These are phyloP conservation scores for Pythium rhizo-oryzae DNA, from an alignment of 352 stramenopile species.

Conservation along the genomic window DNA sequence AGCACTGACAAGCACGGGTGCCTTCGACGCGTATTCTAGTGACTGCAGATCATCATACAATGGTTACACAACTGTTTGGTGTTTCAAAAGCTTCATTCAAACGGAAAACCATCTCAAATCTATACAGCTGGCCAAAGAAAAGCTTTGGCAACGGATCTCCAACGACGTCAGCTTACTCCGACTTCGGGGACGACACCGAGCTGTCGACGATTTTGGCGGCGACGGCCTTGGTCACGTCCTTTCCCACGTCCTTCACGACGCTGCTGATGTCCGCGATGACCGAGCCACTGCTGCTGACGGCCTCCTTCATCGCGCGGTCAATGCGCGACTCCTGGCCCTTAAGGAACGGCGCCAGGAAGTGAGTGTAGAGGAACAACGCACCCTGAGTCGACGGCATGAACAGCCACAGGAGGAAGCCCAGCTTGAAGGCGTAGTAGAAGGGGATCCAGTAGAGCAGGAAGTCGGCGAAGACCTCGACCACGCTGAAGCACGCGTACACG, in stretches of 20 bases:
- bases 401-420: constrained; percentile 97
- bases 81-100: constrained; percentile 26
- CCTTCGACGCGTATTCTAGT: not conserved
- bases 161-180: constrained; percentile 14
- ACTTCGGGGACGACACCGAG: constrained; percentile 38
- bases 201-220: constrained; percentile 76
- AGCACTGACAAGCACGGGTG: not conserved
- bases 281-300: constrained; percentile 66
- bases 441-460: constrained; percentile 98
- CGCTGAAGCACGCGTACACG: constrained; percentile 97
- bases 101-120: constrained; percentile 31
- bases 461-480: constrained; percentile 97
- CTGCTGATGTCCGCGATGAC: constrained; percentile 83
- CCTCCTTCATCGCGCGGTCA: constrained; percentile 86
- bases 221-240: constrained; percentile 76
- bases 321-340: constrained; percentile 84
- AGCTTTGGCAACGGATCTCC: not conserved
- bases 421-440: constrained; percentile 98
- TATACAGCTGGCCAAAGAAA: constrained; percentile 27
- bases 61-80: not conserved
- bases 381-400: constrained; percentile 97
- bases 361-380: constrained; percentile 95
- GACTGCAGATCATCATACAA: not conserved
- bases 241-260: constrained; percentile 74
- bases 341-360: constrained; percentile 91